A percentile compares a stretch with the other conserved stretches of the same genome.
Conservation (phyloP, 2,329 filamentous ascomycete species). For the Fusarium albosuccineum region DNA sequence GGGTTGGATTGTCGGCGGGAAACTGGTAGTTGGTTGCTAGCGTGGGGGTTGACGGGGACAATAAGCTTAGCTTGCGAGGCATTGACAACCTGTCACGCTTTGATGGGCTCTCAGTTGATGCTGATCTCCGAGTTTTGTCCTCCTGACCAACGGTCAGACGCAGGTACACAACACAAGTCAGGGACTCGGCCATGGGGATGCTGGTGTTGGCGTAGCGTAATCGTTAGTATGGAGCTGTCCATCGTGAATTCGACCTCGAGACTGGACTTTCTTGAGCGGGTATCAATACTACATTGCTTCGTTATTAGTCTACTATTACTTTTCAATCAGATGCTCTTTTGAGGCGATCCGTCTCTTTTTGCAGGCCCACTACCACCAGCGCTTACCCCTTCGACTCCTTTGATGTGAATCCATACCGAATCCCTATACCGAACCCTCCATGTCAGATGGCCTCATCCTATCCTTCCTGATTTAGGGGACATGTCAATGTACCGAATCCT, state of each 20-base stretch:
- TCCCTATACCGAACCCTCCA: not conserved
- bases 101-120: not conserved
- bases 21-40: not conserved
- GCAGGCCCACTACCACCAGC: not conserved
- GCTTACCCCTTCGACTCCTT: not conserved
- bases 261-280: not conserved
- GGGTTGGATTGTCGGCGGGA: not conserved
- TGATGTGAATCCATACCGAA: not conserved
- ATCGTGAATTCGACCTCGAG: not conserved
- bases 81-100: not conserved
- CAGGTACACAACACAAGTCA: constrained; percentile 2
- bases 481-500: constrained; percentile 19
- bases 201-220: not conserved
- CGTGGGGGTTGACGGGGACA: not conserved
- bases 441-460: not conserved
- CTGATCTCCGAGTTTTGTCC: not conserved
- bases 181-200: constrained; percentile 3
- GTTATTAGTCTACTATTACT: not conserved
- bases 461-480: not conserved
- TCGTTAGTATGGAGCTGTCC: not conserved
- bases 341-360: not conserved
- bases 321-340: constrained; percentile 1
- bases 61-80: not conserved
- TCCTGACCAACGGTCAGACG: not conserved
- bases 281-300: not conserved